Conservation (phyloP, 345 rosid species). For the Linum usitatissimum region DNA sequence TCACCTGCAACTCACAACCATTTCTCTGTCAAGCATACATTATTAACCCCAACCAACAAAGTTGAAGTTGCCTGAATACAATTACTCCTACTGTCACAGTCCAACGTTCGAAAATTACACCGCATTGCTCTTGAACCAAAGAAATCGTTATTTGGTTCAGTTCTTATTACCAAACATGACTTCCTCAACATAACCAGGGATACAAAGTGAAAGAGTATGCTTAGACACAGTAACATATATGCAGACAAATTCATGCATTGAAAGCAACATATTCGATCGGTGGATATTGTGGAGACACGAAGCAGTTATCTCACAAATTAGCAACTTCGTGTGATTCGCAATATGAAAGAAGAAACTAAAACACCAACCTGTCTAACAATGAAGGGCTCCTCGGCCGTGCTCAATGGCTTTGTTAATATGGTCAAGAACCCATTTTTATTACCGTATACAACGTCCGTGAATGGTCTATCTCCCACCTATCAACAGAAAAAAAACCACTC, state of each 20-base stretch:
- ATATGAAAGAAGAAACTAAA: conserved; percentile 3
- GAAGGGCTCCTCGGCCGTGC: conserved; percentile 74
- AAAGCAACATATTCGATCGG: background rate
- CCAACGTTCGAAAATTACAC: background rate
- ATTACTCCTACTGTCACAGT: background rate
- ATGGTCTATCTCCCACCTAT: conserved; percentile 96
- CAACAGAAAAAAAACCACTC: conserved; percentile 13
- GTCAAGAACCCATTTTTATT: conserved; percentile 82
- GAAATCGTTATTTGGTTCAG: background rate
- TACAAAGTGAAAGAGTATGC: too few relatives aligned
- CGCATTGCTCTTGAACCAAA: too few relatives aligned
- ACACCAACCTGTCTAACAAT: conserved; percentile 82
- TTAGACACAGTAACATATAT: too few relatives aligned
- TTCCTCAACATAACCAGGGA: too few relatives aligned
- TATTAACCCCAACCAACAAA: background rate
- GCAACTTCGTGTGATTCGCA: background rate
- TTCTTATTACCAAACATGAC: background rate
- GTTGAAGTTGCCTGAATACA: background rate
- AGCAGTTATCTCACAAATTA: background rate
- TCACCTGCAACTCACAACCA: conserved; percentile 42
- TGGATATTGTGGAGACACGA: background rate
- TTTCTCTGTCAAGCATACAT: background rate
- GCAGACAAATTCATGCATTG: too few relatives aligned
- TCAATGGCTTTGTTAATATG: conserved; percentile 64
- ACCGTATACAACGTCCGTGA: conserved; percentile 83